A percentile compares a stretch with the other conserved stretches of the same genome.
Conservation (phyloP, 495 filamentous ascomycete species). For the Aspergillus nidulans region DNA sequence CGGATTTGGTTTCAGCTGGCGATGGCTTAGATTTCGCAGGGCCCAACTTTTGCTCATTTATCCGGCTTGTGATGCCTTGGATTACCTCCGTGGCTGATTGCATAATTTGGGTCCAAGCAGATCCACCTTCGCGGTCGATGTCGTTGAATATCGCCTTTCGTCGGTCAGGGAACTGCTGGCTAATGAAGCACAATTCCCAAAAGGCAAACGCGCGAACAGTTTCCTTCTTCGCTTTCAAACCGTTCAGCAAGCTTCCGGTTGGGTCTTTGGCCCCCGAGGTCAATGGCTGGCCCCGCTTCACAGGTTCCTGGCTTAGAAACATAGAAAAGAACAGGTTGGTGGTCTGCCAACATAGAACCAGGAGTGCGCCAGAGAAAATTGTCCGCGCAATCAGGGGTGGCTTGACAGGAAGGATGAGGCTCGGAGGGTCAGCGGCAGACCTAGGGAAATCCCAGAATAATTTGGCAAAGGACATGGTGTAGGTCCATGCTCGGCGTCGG, state of each 20-base stretch:
- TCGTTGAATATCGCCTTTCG: slow-evolving; percentile 84
- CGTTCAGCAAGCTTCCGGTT: slow-evolving; percentile 82
- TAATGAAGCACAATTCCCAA: slow-evolving; percentile 83
- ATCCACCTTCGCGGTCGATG: slow-evolving; percentile 73
- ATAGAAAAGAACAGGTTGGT: slow-evolving; percentile 71
- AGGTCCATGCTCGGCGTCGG: slow-evolving; percentile 60
- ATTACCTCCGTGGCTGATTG: slow-evolving; percentile 62
- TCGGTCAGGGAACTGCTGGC: slow-evolving; percentile 63
- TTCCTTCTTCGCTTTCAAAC: slow-evolving; percentile 63
- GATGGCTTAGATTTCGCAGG: slow-evolving; percentile 27
- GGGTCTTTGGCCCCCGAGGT: slow-evolving; percentile 82
- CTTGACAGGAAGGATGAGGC: slow-evolving; percentile 52
- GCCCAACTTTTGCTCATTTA: slow-evolving; percentile 55
- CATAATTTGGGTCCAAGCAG: slow-evolving; percentile 77
- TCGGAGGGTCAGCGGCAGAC: slow-evolving; percentile 56
- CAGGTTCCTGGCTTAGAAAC: slow-evolving; percentile 72
- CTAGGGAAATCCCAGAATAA: slow-evolving; percentile 69
- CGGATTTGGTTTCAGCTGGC: slow-evolving; percentile 22
- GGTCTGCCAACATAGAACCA: slow-evolving; percentile 68
- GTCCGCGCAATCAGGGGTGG: slow-evolving; percentile 55
- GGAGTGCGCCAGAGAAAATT: slow-evolving; percentile 58
- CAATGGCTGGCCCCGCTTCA: slow-evolving; percentile 79
- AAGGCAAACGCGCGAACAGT: slow-evolving; percentile 70
- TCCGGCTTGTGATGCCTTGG: slow-evolving; percentile 57
- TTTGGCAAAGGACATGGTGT: slow-evolving; percentile 62